These are phyloP conservation scores for Paraglomus brasilianum DNA, from an alignment of 192 early-diverging fungal genomes.

Conservation along the genomic window DNA sequence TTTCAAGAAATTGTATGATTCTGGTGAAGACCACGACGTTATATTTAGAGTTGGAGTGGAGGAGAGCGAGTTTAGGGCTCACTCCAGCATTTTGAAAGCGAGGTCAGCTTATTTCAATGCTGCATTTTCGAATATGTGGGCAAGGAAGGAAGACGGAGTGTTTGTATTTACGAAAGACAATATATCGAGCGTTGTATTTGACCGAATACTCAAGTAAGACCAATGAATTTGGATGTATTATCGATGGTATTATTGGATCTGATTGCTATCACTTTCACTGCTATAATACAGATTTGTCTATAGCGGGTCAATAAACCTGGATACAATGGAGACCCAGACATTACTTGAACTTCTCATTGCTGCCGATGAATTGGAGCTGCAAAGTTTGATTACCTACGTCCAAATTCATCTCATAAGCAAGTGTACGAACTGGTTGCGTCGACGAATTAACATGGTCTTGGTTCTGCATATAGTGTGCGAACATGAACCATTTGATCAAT, in stretches of 20 bases:
- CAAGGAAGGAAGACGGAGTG: not conserved
- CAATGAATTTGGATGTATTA: no score
- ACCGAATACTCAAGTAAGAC: constrained; percentile 5
- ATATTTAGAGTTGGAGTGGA: constrained; percentile 21
- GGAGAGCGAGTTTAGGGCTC: constrained; percentile 7
- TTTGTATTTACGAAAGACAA: not conserved
- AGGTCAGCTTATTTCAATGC: constrained; percentile 6
- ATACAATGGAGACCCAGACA: not conserved
- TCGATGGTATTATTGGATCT: no score
- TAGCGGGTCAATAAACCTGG: not conserved
- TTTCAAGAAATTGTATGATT: constrained; percentile 1
- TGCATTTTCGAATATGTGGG: constrained; percentile 10
- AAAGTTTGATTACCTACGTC: not conserved
- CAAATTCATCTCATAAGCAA: constrained; percentile 14
- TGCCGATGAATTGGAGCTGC: constrained; percentile 24
- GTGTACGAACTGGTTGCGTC: not conserved
- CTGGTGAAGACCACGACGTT: constrained; percentile 7
- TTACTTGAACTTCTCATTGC: constrained; percentile 8
- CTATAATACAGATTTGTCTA: no score
- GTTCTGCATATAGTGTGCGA: not conserved
- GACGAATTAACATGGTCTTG: not conserved
- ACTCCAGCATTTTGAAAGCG: not conserved
- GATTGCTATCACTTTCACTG: no score
- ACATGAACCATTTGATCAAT: not conserved
- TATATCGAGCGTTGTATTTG: not conserved